Evolutionary conservation across 225 moss, liverwort and hornwort genomes (phyloP), one percentile per base, ranked within the genome.

Genomic region (Lunularia cruciata): DNA sequence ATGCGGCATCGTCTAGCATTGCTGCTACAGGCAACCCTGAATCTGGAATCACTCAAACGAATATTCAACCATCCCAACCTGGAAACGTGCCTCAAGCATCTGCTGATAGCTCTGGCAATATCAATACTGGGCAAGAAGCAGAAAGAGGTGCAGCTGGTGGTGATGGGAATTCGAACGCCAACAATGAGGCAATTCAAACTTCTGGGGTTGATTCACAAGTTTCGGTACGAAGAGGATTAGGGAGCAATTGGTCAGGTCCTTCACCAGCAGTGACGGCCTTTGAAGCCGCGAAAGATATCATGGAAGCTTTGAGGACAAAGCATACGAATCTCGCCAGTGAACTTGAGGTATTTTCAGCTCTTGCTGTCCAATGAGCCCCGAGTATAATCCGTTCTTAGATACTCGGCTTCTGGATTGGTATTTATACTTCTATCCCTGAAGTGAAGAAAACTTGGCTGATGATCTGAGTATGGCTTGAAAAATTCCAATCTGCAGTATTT

Each of bases 271-370:
- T 88, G 23, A 83, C 85, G 76, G 98, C 98, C 56, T 98, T 98
- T 76, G 93, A 98, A 78, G 96, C 96, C 65, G 96, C 96, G 31
- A 98, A 98, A 80, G 96, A 98, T 73, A 98, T 98, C 37, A 98
- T 98, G 96, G 96, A 98, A 81, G 96, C 90, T 47, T 53, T 98
- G 13, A 83, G 92, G 67, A 87, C 90, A 57, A 98, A 98, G 82
- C 90, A 98, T 67, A 75, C 87, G 52, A 98, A 92, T 85, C 73
- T 98, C 77, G 96, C 96, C 14, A 84, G 85, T 74, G 96, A 98
- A 79, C 83, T 98, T 54, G 96, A 98, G 96, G 96, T 98, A 69
- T 25, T 1, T 42, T 31, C 6, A 1, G 1, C n/a, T 3, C 31
- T 59, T 59, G 43, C 43, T 43, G 12, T 43, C 11, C 43, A 16